phyloP scores from a whole-genome alignment of 2,329 filamentous ascomycete species.

The Xylariaceae sp. region DNA sequence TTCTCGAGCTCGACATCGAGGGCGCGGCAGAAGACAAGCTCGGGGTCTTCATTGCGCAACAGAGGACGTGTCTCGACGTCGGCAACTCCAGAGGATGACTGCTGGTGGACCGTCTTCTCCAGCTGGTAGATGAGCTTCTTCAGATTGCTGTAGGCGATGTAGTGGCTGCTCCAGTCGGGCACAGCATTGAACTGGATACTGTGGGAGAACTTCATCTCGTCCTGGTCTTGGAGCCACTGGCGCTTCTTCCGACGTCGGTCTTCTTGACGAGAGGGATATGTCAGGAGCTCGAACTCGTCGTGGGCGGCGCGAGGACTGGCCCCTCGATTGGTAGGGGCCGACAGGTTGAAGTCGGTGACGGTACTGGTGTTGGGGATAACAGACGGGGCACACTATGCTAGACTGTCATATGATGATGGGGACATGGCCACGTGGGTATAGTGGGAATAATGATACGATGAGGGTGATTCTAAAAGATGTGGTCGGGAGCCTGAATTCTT shows the following conservation, averaged over 20 bases:
- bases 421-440: no score
- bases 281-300: no score
- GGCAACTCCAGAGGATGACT: constrained; percentile 44
- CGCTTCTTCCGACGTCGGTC: constrained; percentile 62
- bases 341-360: no score
- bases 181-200: constrained; percentile 99
- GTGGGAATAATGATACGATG: no score
- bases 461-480: no score
- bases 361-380: no score
- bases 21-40: constrained; percentile 74
- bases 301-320: no score
- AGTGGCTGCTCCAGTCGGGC: constrained; percentile 98
- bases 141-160: constrained; percentile 96
- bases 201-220: constrained; percentile 99
- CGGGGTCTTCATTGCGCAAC: constrained; percentile 69
- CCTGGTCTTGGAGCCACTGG: constrained; percentile 64
- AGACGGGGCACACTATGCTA: no score
- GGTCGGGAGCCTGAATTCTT: no score
- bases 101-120: constrained; percentile 76
- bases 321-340: no score
- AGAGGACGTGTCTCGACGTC: constrained; percentile 86
- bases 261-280: no score
- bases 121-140: constrained; percentile 98
- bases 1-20: constrained; percentile 91
- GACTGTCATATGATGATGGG: no score